These are phyloP conservation scores for Homolaphlyctis polyrhiza DNA, from an alignment of 371 early-diverging fungal genomes.

Conservation along the genomic window DNA sequence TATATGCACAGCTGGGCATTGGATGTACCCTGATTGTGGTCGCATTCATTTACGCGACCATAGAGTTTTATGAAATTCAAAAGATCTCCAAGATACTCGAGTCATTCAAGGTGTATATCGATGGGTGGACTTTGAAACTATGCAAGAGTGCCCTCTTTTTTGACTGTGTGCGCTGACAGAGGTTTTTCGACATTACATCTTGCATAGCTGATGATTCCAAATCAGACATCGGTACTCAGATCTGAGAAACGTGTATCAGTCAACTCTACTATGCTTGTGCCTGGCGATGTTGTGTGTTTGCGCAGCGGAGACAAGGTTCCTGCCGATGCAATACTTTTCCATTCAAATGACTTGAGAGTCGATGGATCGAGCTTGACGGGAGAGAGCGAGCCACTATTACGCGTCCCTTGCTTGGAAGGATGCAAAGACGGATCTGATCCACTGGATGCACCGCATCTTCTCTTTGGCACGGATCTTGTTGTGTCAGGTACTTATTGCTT, in stretches of 20 bases:
- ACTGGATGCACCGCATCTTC: constrained; percentile 39
- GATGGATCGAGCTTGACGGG: constrained; percentile 49
- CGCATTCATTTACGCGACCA: constrained; percentile 36
- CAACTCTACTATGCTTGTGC: constrained; percentile 22
- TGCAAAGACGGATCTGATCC: constrained; percentile 16
- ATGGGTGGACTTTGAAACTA: neutral
- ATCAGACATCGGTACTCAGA: constrained; percentile 18
- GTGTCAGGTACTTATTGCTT: constrained; percentile 22
- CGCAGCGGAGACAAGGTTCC: constrained; percentile 45
- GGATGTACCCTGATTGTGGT: constrained; percentile 36
- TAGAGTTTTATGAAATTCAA: constrained; percentile 42
- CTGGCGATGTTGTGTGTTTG: constrained; percentile 42
- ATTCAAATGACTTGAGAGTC: constrained; percentile 31
- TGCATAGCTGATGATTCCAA: constrained; percentile 22
- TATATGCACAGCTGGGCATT: constrained; percentile 51
- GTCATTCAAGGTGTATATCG: constrained; percentile 28
- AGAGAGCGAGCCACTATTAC: constrained; percentile 38
- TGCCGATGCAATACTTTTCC: constrained; percentile 43
- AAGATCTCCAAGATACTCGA: constrained; percentile 35
- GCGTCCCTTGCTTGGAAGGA: constrained; percentile 13
- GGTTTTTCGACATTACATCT: no score
- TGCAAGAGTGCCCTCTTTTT: no score
- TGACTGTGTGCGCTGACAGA: neutral
- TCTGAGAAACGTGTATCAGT: constrained; percentile 8
- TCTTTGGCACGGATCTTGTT: constrained; percentile 37